Conservation (phyloP, 192 early-diverging fungal genomes). For the Backusella tuberculispora region DNA sequence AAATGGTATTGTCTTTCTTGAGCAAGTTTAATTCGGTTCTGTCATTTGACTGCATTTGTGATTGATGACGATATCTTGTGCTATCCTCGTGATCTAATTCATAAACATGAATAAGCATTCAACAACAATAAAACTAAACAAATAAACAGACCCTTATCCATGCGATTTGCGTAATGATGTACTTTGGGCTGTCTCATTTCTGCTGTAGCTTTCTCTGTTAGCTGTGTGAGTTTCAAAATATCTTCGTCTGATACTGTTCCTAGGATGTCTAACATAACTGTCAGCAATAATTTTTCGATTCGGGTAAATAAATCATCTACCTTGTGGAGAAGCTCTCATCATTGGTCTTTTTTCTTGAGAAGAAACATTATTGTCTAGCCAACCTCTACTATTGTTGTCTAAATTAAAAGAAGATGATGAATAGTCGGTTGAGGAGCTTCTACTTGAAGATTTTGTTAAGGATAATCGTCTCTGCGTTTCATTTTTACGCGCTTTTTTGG, state of each 20-base stretch:
- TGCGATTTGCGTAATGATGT: background rate
- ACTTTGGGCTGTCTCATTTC: background rate
- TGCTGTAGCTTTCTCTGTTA: background rate
- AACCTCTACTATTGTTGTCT: background rate
- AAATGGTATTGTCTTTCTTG: background rate
- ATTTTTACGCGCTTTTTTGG: background rate
- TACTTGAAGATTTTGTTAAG: background rate
- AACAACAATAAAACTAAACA: background rate
- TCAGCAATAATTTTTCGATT: background rate
- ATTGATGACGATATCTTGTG: constrained; percentile 13
- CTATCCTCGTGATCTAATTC: constrained; percentile 13
- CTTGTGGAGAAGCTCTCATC: background rate
- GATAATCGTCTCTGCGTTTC: background rate
- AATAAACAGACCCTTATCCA: constrained; percentile 10
- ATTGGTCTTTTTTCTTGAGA: constrained; percentile 9
- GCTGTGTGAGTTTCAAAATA: constrained; percentile 25
- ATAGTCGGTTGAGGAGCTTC: background rate
- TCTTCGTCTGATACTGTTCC: constrained; percentile 34
- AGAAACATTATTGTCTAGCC: background rate
- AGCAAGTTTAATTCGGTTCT: background rate
- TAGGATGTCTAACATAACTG: constrained; percentile 20
- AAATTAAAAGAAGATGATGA: background rate
- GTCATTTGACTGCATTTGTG: constrained; percentile 14
- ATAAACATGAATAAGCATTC: background rate
- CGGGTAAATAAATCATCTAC: background rate